Conservation (phyloP, 225 moss, liverwort and hornwort species). For the Takakia lepidozioides region DNA sequence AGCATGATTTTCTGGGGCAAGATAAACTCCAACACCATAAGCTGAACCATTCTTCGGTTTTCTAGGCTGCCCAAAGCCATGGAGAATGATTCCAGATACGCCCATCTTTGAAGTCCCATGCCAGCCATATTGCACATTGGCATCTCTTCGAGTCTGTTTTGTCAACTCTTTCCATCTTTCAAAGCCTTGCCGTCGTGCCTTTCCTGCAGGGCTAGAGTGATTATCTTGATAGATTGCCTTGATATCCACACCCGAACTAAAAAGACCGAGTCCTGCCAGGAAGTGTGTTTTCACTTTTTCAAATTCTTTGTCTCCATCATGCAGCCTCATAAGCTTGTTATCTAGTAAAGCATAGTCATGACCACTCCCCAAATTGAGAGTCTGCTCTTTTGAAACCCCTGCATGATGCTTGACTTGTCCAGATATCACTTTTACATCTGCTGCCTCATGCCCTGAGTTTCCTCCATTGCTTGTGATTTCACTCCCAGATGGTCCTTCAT, state of each 20-base stretch:
- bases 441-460: no score
- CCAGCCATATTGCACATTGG: constrained; percentile 43
- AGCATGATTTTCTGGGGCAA: constrained; percentile 32
- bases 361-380: constrained; percentile 2
- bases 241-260: constrained; percentile 21
- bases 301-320: no score
- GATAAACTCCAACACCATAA: constrained; percentile 61
- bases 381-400: background rate
- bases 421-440: no score
- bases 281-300: constrained; percentile 25
- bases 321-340: no score
- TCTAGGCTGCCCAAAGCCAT: constrained; percentile 56
- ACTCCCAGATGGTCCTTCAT: no score
- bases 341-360: no score
- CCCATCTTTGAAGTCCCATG: constrained; percentile 47
- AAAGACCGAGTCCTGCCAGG: constrained; percentile 24
- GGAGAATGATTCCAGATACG: constrained; percentile 41
- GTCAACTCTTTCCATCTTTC: constrained; percentile 19
- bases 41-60: constrained; percentile 46
- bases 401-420: no score
- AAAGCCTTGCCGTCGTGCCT: constrained; percentile 34
- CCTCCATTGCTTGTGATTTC: no score
- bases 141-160: constrained; percentile 25
- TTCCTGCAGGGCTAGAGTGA: constrained; percentile 28
- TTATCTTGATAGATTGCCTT: constrained; percentile 33